Evolutionary conservation across 2,329 filamentous ascomycete species (phyloP), one percentile per base, ranked within the genome.

Genomic region (Clonostachys sp.): DNA sequence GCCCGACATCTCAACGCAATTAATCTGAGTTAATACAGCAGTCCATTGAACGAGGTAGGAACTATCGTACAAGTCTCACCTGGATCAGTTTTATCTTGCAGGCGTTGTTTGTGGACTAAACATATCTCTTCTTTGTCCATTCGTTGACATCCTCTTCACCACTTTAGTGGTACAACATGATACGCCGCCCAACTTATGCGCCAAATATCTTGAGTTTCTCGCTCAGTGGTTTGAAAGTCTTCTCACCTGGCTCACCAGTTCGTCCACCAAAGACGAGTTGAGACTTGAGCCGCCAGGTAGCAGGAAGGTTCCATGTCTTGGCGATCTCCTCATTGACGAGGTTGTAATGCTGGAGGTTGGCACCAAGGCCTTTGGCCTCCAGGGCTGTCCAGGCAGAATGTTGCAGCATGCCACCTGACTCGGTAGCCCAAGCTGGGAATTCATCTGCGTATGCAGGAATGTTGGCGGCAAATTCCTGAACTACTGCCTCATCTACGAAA

Each of bases 281-380:
- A 18, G 87, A 85, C 61, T 84, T 81, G 54, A 95, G 78, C 61
- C 80, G 81, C 90, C 91, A 96, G 57, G 78, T 77, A 16, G 70
- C 60, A 40, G 88, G 86, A 34, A 95, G 58, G 48, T 77, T 77
- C 87, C 89, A 96, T 56, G 81, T 73, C 51, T 68, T 73, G 41
- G 78, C 70, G 45, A 91, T 86, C 71, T 84, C 81, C 54, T 77
- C 75, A 69, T 95, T 87, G 57, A 95, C 81, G 49, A 95, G 68
- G 79, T 90, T 94, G 77, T 95, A 95, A 74, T 96, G 91, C 77
- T 96, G 91, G 46, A 96, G 78, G 77, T 91, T 95, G 63, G 86
- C 87, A 54, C 90, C 90, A 47, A 95, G 80, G 33, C 91, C 90
- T 64, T 94, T 89, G 50, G 84, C 77, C 71, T 91, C 87, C 48